These are phyloP conservation scores for Hypholoma sublateritium DNA, from an alignment of 768 basidiomycete species.

Conservation along the genomic window DNA sequence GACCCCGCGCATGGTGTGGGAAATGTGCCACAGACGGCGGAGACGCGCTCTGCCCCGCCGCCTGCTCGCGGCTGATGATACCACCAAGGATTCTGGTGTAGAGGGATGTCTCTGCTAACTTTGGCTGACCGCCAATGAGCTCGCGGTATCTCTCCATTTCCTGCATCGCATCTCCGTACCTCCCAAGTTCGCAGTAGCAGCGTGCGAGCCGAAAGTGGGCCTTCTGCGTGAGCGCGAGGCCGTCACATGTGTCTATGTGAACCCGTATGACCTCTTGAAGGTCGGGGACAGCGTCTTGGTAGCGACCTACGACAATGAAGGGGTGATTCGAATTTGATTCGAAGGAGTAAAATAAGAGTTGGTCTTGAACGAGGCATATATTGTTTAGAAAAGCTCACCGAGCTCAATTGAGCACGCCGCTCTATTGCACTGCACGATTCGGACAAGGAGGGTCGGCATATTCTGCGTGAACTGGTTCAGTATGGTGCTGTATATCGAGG, in stretches of 20 bases:
- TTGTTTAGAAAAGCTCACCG: slow-evolving; percentile 1
- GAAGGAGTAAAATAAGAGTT: not conserved
- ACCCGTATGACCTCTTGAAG: slow-evolving; percentile 7
- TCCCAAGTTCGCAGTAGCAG: slow-evolving; percentile 13
- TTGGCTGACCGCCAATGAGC: not conserved
- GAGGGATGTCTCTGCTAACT: slow-evolving; percentile 1
- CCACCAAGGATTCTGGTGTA: slow-evolving; percentile 10
- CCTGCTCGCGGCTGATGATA: slow-evolving; percentile 5
- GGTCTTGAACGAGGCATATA: not conserved
- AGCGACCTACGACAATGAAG: slow-evolving; percentile 5
- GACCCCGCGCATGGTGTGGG: not conserved
- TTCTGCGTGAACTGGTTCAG: slow-evolving; percentile 4
- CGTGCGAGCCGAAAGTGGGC: slow-evolving; percentile 16
- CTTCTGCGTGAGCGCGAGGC: slow-evolving; percentile 4
- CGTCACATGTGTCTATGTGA: not conserved
- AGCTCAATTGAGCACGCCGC: slow-evolving; percentile 15
- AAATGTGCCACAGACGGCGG: not conserved
- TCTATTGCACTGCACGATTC: slow-evolving; percentile 10
- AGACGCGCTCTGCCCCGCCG: not conserved
- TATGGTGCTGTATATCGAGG: slow-evolving; percentile 10
- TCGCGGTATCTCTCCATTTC: slow-evolving; percentile 12
- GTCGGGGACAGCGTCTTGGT: slow-evolving; percentile 10
- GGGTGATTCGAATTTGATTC: not conserved
- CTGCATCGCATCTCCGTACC: slow-evolving; percentile 11
- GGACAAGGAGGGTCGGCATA: slow-evolving; percentile 1